These are phyloP conservation scores for Tetrahymena elliotti DNA, from an alignment of 73 alveolate genomes.

Conservation along the genomic window DNA sequence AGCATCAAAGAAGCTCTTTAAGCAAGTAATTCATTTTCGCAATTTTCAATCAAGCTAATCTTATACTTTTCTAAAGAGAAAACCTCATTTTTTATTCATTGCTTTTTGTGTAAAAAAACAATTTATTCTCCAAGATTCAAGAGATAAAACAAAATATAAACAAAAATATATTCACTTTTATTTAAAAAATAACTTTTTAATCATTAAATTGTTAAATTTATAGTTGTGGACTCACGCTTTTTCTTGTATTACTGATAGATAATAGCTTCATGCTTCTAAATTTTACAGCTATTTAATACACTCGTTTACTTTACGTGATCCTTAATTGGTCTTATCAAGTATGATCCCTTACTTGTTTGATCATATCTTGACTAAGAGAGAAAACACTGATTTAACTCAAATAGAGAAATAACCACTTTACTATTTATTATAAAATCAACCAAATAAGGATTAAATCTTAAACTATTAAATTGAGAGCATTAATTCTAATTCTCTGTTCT, in stretches of 20 bases:
- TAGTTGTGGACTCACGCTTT: not conserved
- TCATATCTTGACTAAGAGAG: not conserved
- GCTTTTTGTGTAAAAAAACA: not conserved
- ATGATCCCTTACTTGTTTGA: not conserved
- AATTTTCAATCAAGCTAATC: too few relatives aligned
- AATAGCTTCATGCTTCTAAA: not conserved
- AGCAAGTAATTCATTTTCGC: not conserved
- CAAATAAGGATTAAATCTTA: not conserved
- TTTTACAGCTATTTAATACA: not conserved
- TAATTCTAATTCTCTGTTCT: not conserved
- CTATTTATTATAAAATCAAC: not conserved
- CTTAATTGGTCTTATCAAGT: not conserved
- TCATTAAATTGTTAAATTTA: too few relatives aligned
- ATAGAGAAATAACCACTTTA: not conserved
- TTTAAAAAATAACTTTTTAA: too few relatives aligned
- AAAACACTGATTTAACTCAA: not conserved
- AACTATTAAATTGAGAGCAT: not conserved
- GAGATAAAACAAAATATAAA: too few relatives aligned
- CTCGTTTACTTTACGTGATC: not conserved
- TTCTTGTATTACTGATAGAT: not conserved
- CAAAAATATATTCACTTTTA: too few relatives aligned
- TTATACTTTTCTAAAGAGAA: too few relatives aligned
- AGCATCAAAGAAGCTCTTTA: not conserved
- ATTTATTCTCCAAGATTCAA: too few relatives aligned
- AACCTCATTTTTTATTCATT: too few relatives aligned